Evolutionary conservation across 2,329 filamentous ascomycete genomes (phyloP).

Genomic region (Verticillium longisporum): DNA sequence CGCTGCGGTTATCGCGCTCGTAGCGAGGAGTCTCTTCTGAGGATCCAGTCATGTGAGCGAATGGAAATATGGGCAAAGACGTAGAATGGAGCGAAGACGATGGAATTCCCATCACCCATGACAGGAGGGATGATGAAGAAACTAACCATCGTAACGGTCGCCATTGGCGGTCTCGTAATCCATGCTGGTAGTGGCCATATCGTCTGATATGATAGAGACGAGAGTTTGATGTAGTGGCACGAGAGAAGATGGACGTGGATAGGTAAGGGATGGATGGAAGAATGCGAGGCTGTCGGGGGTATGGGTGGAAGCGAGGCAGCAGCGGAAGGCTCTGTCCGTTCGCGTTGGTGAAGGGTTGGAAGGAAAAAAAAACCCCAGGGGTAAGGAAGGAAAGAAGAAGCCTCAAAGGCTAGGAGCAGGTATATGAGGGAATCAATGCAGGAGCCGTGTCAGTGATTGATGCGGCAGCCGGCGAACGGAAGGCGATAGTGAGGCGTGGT

Average conservation of each 20-base stretch:
- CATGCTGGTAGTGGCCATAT: constrained; percentile 61
- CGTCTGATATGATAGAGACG: constrained; percentile 3
- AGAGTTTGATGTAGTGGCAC: not conserved
- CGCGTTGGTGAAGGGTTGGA: not conserved
- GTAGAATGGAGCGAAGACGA: not conserved
- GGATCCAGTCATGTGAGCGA: not conserved
- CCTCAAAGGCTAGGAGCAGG: constrained; percentile 2
- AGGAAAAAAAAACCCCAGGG: not conserved
- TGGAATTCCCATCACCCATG: not conserved
- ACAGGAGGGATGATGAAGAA: constrained; percentile 3
- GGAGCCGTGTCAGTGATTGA: not conserved
- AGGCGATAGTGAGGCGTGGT: not conserved
- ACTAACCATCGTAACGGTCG: constrained; percentile 59
- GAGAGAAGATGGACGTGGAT: not conserved
- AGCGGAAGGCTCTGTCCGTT: not conserved
- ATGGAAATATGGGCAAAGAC: constrained; percentile 7
- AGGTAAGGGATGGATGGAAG: constrained; percentile 5
- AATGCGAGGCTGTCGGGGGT: not conserved
- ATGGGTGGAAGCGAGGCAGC: not conserved
- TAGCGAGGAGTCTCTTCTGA: constrained; percentile 59
- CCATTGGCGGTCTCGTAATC: constrained; percentile 64
- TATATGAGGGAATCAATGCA: not conserved
- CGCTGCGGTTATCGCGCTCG: constrained; percentile 60
- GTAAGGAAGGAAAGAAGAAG: constrained; percentile 13
- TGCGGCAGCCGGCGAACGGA: not conserved